These are phyloP conservation scores for Paxillus involutus DNA, from an alignment of 768 basidiomycete species.

Conservation along the genomic window DNA sequence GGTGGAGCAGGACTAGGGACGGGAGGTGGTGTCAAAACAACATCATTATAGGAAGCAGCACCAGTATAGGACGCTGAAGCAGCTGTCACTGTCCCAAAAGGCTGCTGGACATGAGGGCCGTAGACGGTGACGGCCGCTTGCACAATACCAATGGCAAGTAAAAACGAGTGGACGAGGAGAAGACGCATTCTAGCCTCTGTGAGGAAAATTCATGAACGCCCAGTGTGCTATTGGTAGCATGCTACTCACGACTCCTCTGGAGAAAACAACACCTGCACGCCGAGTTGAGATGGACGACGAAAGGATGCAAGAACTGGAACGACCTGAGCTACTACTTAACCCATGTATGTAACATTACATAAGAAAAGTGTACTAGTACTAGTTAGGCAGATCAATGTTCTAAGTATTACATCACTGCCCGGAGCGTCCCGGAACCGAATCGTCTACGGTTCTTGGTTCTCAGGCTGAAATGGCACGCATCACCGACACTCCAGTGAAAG, in stretches of 20 bases:
- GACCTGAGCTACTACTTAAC: constrained; percentile 5
- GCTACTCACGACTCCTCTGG: constrained; percentile 17
- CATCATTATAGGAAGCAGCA: constrained; percentile 53
- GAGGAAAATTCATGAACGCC: background rate
- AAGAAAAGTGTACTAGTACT: background rate
- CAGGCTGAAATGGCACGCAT: no score
- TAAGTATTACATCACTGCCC: no score
- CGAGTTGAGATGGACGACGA: background rate
- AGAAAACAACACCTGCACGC: background rate
- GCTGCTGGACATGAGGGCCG: constrained; percentile 23
- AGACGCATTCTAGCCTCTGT: constrained; percentile 14
- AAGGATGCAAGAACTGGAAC: background rate
- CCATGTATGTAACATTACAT: constrained; percentile 4
- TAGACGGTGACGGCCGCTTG: constrained; percentile 21
- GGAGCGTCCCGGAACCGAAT: no score
- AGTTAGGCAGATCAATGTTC: background rate
- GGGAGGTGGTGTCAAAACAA: constrained; percentile 47
- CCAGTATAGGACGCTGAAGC: constrained; percentile 43
- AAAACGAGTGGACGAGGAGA: constrained; percentile 26
- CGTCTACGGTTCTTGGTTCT: no score
- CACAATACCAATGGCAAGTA: constrained; percentile 9
- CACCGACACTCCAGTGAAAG: no score
- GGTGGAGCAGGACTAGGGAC: constrained; percentile 45
- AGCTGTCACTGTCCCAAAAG: constrained; percentile 32
- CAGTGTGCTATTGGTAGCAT: background rate